phyloP scores from a whole-genome alignment of 2,329 filamentous ascomycete species.

The Scedosporium apiospermum region DNA sequence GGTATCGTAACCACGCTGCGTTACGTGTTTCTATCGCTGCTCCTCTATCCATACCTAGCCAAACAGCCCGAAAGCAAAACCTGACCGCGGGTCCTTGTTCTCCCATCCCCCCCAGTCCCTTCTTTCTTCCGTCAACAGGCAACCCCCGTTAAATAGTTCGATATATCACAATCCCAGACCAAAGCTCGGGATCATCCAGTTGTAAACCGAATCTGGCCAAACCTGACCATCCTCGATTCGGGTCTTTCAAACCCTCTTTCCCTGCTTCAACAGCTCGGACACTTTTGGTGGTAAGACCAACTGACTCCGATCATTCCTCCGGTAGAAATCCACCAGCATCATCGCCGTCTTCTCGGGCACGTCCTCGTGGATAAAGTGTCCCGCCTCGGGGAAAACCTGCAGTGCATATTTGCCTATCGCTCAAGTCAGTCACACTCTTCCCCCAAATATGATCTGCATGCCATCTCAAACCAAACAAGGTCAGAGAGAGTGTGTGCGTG shows the following conservation, averaged over 20 bases:
- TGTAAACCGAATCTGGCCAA: background rate
- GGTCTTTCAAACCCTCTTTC: slow-evolving; percentile 41
- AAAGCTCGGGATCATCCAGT: background rate
- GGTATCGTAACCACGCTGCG: no score
- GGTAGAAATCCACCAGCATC: slow-evolving; percentile 82
- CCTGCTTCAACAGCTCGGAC: slow-evolving; percentile 57
- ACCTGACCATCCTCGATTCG: background rate
- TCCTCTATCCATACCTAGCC: no score
- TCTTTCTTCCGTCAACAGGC: no score
- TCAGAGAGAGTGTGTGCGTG: background rate
- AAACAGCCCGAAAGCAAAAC: no score
- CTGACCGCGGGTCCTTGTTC: no score
- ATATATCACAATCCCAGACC: no score
- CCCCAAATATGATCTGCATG: background rate
- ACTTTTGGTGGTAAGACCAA: slow-evolving; percentile 90
- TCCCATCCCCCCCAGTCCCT: no score
- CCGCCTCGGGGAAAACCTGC: slow-evolving; percentile 87
- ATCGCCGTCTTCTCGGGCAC: slow-evolving; percentile 82
- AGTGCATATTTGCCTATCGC: slow-evolving; percentile 77
- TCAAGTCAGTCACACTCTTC: slow-evolving; percentile 6
- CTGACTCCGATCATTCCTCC: slow-evolving; percentile 76
- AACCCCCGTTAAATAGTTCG: no score
- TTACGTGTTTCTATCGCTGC: no score
- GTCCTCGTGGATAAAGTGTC: slow-evolving; percentile 96
- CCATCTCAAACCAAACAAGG: background rate